phyloP scores from a whole-genome alignment of 1,139 yeast species.

The Geotrichum carabidarum region DNA sequence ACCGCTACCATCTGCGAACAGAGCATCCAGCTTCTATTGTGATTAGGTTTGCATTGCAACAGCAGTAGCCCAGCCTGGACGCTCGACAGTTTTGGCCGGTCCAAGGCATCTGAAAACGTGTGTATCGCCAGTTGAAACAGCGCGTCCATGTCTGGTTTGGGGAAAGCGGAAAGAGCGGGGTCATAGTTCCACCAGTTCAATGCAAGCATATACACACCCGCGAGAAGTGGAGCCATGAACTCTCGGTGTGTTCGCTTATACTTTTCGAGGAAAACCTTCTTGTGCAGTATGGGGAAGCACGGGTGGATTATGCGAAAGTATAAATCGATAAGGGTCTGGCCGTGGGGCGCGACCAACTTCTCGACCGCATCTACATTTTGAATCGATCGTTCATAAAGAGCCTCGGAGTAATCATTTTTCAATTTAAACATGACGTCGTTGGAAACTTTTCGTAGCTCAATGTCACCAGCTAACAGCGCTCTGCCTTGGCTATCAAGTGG shows the following conservation, averaged over 20 bases:
- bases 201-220: conserved; percentile 44
- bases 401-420: conserved; percentile 34
- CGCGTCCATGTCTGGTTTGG: conserved; percentile 37
- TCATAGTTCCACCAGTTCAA: conserved; percentile 44
- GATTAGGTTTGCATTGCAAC: conserved; percentile 41
- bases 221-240: conserved; percentile 44
- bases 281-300: conserved; percentile 42
- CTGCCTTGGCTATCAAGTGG: conserved; percentile 36
- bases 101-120: conserved; percentile 39
- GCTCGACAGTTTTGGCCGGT: conserved; percentile 43
- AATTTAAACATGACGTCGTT: conserved; percentile 36
- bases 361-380: conserved; percentile 40
- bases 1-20: conserved; percentile 82
- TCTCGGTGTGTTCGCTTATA: conserved; percentile 45
- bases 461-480: conserved; percentile 35
- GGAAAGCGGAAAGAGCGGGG: conserved; percentile 27
- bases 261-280: conserved; percentile 44
- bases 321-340: conserved; percentile 39
- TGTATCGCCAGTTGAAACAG: conserved; percentile 39
- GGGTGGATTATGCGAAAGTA: conserved; percentile 44
- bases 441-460: conserved; percentile 36
- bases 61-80: conserved; percentile 44
- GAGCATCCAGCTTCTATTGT: conserved; percentile 73
- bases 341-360: conserved; percentile 42
- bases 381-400: conserved; percentile 26